Base-by-base conservation (phyloP, 2,329 filamentous ascomycete species). In the Triangularia verruculosa region DNA sequence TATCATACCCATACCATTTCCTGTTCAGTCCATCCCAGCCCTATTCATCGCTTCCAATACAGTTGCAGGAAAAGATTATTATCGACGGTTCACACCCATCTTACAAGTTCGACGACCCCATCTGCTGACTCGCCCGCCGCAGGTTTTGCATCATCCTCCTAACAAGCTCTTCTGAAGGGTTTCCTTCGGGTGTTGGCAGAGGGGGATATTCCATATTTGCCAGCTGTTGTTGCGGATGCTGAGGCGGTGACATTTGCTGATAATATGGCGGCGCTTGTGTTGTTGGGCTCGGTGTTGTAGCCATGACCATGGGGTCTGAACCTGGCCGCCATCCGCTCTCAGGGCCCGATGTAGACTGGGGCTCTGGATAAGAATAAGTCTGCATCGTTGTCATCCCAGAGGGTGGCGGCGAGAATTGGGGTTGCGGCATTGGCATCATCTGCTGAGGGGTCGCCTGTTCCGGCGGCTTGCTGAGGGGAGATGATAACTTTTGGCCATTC, bases 391-490 rank as follows among this genome's bases (percentile, higher is more conserved):
- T 12, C 30, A 43, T 25, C 11, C 57, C 24, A 12, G 17, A 51
- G 11, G 61, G 51, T 8, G 61, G 47, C 9, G 59, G 15, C 27
- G 27, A 1, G 15, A 30, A 75, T 39, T 54, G 47, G 22, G 56
- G 34, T 17, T 30, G 57, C 20, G 17, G 43, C 54, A 12, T 47
- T 2, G 62, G 65, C 54, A 39, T 56, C n/a, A 47, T 67, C 55
- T 54, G 58, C 11, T 63, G 64, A 2, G 62, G 56, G 1, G 57
- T 61, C 25, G 64, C 59, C 30, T 66, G 66, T 25, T 67, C 64
- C 1, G 63, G 57, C 30, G 58, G 61, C 4, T 56, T 59, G 54
- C 66, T 58, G 4, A 66, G 61, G 7, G 66, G 63, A n/a, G n/a
- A n/a, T 11, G 68, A 67, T 3, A 63, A 24, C 54, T 61, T 64